Base-by-base conservation (phyloP, 192 early-diverging fungal genomes). In the Chytriomyces hyalinus region DNA sequence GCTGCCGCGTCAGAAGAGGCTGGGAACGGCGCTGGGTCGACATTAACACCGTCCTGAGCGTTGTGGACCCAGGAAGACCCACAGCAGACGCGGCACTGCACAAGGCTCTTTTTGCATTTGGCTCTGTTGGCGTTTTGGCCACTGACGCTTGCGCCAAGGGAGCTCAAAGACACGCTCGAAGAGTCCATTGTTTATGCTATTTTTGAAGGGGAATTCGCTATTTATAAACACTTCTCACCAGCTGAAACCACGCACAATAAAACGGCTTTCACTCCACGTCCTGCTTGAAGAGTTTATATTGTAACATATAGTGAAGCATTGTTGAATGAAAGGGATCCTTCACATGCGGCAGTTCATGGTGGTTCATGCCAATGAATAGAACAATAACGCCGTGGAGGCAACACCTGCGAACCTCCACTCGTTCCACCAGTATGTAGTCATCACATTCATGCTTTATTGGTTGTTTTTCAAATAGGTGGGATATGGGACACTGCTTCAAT, bases 1-100 rank as follows among this genome's bases (percentile, higher is more conserved):
- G 66, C 43, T 48, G 66, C 66, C 47, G 66, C 3, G 15, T 15
- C 9, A 46, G 46, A 22, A 6, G 66, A 15, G 15, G 46, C 17
- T 46, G 17, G 8, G 43, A 73, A 73, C 6, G 71, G 71, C 43
- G 71, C 71, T 28, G 71, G 53, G 13, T 57, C 51, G 8, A 60
- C 60, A 44, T 63, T 73, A 4, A 57, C 20, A 4, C 71, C 71
- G 71, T 57, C 53, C 13, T 57, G 13, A 1, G 15, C 13, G 20
- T 57, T 57, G 53, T 73, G 71, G 4, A 73, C 60, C 71, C 71
- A 73, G 59, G 71, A 73, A 7, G 71, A 73, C 5, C 71, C 71
- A 5, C 10, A 28, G 48, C 71, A 73, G 59, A 22, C 47, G n/a
- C 49, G 44, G 20, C 71, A 73, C 44, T 10, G 43, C 5, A 49